Evolutionary conservation across 2,329 filamentous ascomycete species (phyloP).

Genomic region (Cladosporium oxysporum): DNA sequence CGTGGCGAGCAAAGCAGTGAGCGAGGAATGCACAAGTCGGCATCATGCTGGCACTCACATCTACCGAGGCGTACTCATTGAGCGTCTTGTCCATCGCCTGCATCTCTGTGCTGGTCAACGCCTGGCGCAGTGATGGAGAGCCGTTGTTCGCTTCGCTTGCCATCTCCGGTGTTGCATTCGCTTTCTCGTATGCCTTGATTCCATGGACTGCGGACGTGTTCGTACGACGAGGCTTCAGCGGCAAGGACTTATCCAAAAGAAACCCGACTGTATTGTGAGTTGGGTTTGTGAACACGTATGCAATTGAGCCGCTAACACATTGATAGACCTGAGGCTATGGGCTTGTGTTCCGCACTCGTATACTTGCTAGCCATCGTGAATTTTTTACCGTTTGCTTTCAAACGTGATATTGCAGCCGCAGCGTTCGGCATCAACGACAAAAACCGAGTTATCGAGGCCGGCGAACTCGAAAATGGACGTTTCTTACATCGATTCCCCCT

Average conservation of each 20-base stretch:
- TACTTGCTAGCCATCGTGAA: constrained; percentile 86
- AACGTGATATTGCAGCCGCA: constrained; percentile 93
- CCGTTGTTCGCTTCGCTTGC: constrained; percentile 86
- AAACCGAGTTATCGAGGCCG: constrained; percentile 75
- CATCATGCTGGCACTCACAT: constrained; percentile 43
- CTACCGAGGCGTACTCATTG: constrained; percentile 58
- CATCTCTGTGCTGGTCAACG: constrained; percentile 73
- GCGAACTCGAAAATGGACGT: constrained; percentile 76
- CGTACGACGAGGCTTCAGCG: constrained; percentile 83
- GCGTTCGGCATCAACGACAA: constrained; percentile 92
- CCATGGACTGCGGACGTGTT: constrained; percentile 91
- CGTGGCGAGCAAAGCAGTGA: not conserved
- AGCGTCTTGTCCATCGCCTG: constrained; percentile 68
- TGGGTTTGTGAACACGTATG: not conserved
- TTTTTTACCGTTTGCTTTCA: constrained; percentile 96
- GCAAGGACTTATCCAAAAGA: constrained; percentile 81
- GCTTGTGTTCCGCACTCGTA: constrained; percentile 86
- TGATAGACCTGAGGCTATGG: constrained; percentile 86
- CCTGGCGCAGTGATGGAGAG: constrained; percentile 81
- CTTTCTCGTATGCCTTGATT: constrained; percentile 80
- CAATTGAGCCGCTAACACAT: not conserved
- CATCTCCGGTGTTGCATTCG: constrained; percentile 81
- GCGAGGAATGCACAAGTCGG: not conserved
- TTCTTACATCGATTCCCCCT: constrained; percentile 91
- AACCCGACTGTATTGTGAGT: constrained; percentile 72